Base-by-base conservation (phyloP, 768 basidiomycete species). In the Pleurotus ostreatus region DNA sequence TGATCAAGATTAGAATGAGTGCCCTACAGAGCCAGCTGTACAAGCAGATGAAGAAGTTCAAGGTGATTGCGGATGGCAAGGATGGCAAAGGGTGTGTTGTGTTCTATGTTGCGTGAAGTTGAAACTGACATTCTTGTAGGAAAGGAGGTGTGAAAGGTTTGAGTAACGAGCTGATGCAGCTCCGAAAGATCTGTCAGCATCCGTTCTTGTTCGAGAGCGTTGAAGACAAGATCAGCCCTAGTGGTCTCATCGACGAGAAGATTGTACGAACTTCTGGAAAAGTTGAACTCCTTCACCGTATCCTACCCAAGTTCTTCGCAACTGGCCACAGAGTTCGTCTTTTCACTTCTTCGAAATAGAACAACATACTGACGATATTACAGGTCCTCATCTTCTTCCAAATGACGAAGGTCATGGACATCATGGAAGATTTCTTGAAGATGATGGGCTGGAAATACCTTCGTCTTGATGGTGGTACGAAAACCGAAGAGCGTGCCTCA, bases 381-480 rank as follows among this genome's bases (percentile, higher is more conserved):
- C 60, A 94, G 90, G 92, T 96, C 46, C 84, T 99, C 56, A 98
- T 99, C 63, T 98, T 99, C 84, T 98, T 98, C 86, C 97, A 99
- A 73, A 98, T 98, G 97, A 98, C 95, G 13, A 92, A 94, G 66
- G 93, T 98, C 63, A 97, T 98, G 95, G 92, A 96, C 60, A 94
- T 97, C 68, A 93, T 96, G 85, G 92, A 93, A 64, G 95, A 98
- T 65, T 98, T 94, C 65, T 72, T 97, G 65, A 91, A 89, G 68
- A 86, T 87, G 80, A 84, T 86, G 82, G 81, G 82, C 3, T 92
- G 83, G 82, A 88, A 90, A 63, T 88, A 91, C 69, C 85, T 96
- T 51, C 90, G 95, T 62, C 78, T 98, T n/a, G 94, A 98, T 70
- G 94, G 94, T 78, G 88, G 91, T 11, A 98, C 94, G 18, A 96